Base-by-base conservation (phyloP, 225 moss, liverwort and hornwort genomes). In the Physcomitrium patens region DNA sequence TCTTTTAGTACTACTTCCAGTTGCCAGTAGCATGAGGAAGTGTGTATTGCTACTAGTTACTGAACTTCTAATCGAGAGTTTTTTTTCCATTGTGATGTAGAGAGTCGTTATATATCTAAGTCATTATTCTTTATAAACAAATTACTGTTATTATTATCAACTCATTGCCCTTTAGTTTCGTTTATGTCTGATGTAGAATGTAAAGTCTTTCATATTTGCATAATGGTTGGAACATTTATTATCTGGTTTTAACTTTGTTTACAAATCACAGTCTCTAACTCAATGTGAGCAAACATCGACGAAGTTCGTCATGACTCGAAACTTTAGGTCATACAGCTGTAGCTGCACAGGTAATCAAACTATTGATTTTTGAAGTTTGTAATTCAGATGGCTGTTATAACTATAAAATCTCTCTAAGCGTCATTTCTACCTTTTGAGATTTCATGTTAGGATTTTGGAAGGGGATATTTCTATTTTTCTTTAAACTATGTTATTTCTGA, bases 301-400 rank as follows among this genome's bases (percentile, higher is more conserved):
- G 14, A 92, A 92, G 69, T 76, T 96, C 60, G 94, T 89, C 15
- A 92, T 96, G 28, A 71, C 88, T 47, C 87, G 96, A 96, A 84
- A 92, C 96, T 63, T 92, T 92, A 8, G 94, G 94, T 79, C 94
- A 96, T 72, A 94, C 96, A 12, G 96, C 96, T 47, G 96, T 94
- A 74, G 96, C 96, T 73, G 96, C 96, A 54, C 96, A 89, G 84
- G 89, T 84, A 77, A 65, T 57, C 2, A 23, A 55, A 56, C 24
- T 9, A 43, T 28, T 13, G 48, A 4, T 42, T 1, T 63, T 27
- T 73, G 28, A 41, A 57, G 63, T 72, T 48, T 24, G 55, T 48
- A 43, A 72, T 68, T 12, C 9, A 48, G 37, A 46, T 60, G 26
- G 8, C 28, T 50, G 24, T 62, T 63, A 23, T 43, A 44, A 68